Evolutionary conservation across 148 eudicot species (phyloP).

Genomic region (Rhododendron ovatum): DNA sequence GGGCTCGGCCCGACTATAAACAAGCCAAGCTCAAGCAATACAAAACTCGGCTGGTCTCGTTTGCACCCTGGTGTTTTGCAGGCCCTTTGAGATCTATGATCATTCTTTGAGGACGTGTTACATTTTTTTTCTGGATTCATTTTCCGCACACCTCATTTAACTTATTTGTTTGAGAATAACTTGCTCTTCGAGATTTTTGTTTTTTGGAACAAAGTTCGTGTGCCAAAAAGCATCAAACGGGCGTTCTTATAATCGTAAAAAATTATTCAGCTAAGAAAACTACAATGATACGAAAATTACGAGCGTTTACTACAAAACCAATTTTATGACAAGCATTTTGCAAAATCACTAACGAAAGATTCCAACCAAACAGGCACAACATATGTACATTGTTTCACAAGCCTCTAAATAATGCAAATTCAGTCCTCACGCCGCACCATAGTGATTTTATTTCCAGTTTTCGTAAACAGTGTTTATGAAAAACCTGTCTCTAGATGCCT

Average conservation of each 20-base stretch:
- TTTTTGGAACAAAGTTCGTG: background rate
- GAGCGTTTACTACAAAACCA: background rate
- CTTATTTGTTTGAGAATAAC: background rate
- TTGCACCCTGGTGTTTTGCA: background rate
- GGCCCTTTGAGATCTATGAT: background rate
- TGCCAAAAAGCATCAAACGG: background rate
- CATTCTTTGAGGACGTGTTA: background rate
- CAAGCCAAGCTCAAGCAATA: background rate
- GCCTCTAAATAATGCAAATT: background rate
- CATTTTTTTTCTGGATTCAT: background rate
- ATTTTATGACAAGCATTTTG: background rate
- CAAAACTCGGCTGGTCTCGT: background rate
- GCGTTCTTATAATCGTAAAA: background rate
- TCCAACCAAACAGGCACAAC: background rate
- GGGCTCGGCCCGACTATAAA: background rate
- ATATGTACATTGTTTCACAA: background rate
- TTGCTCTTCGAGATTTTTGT: background rate
- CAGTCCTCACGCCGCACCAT: background rate
- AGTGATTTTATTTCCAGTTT: background rate
- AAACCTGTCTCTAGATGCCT: background rate
- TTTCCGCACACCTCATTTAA: background rate
- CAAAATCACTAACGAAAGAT: background rate
- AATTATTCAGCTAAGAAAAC: background rate
- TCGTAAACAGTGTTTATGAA: background rate
- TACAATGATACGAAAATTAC: background rate